Evolutionary conservation across 345 rosid species (phyloP).

Genomic region (Rhizophora apiculata): DNA sequence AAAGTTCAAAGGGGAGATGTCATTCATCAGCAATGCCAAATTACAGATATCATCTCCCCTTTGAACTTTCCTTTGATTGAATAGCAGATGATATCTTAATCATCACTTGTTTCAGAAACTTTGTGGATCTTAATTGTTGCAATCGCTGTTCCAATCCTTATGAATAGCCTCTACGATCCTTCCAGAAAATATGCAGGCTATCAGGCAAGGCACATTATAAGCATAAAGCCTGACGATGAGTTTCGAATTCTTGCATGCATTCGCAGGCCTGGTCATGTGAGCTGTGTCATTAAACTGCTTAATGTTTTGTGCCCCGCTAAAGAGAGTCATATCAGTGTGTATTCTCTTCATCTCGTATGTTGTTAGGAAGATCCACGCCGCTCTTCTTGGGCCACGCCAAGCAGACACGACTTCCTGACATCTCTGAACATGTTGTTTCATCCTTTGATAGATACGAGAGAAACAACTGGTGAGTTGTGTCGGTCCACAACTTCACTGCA

Average conservation of each 20-base stretch:
- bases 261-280: conserved; percentile 43
- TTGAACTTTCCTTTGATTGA: no score
- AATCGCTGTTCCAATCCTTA: conserved; percentile 18
- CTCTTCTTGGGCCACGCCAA: conserved; percentile 45
- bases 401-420: conserved; percentile 16
- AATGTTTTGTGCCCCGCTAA: conserved; percentile 29
- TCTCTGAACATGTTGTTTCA: conserved; percentile 40
- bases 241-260: conserved; percentile 50
- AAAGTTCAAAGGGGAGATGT: background rate
- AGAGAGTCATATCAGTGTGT: conserved; percentile 35
- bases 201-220: conserved; percentile 38
- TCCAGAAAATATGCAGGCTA: conserved; percentile 54
- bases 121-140: conserved; percentile 20
- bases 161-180: conserved; percentile 42
- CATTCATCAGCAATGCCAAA: no score
- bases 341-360: conserved; percentile 54
- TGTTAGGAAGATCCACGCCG: conserved; percentile 46
- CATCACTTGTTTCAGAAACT: conserved; percentile 13
- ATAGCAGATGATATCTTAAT: conserved; percentile 21
- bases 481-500: conserved; percentile 32
- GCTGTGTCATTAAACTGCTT: conserved; percentile 32
- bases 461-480: conserved; percentile 15
- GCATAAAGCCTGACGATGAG: conserved; percentile 28
- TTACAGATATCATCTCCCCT: no score
- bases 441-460: conserved; percentile 32